Conservation (phyloP, 805 yeast species). For the Sugiyamaella lignohabitans region DNA sequence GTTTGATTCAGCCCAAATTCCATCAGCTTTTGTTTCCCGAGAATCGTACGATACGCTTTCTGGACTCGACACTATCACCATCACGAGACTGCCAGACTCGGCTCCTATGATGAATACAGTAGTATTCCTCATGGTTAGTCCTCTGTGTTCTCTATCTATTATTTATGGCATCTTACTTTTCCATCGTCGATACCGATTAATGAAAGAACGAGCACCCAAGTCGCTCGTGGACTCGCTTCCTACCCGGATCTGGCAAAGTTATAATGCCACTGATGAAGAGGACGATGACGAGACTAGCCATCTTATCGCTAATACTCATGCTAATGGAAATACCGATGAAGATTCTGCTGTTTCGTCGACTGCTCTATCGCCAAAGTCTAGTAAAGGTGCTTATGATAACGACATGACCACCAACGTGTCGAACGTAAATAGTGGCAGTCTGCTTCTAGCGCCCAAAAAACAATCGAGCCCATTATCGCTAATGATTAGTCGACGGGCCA, state of each 20-base stretch:
- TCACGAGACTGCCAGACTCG: constrained; percentile 22
- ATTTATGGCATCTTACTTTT: constrained; percentile 32
- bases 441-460: background rate
- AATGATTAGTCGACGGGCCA: background rate
- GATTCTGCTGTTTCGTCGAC: background rate
- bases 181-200: constrained; percentile 31
- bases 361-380: background rate
- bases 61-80: constrained; percentile 18
- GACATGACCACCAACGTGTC: background rate
- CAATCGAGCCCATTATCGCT: background rate
- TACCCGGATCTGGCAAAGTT: constrained; percentile 28
- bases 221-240: constrained; percentile 34
- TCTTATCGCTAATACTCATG: background rate
- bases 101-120: constrained; percentile 33
- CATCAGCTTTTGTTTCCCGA: constrained; percentile 47
- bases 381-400: background rate
- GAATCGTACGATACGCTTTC: constrained; percentile 35
- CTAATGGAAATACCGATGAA: background rate
- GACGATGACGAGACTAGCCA: background rate
- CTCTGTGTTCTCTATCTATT: constrained; percentile 34
- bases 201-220: constrained; percentile 34
- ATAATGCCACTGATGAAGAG: constrained; percentile 2
- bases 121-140: constrained; percentile 35
- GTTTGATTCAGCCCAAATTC: constrained; percentile 39
- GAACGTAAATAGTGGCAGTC: background rate